Conservation (phyloP, 768 basidiomycete species). For the button mushroom (Agaricus bisporus) region DNA sequence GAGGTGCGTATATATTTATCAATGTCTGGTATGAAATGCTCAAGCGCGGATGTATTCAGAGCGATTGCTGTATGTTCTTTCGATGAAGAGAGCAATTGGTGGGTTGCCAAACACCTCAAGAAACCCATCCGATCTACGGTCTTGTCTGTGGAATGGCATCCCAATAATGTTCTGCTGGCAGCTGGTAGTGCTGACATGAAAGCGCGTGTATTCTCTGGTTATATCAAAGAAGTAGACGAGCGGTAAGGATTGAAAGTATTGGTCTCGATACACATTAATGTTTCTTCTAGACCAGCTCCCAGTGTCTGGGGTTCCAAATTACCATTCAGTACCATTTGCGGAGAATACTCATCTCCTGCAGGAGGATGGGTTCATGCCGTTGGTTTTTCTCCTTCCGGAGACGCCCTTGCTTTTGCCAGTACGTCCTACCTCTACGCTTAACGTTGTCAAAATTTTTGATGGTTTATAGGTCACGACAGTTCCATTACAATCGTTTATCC, state of each 20-base stretch:
- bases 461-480: slow-evolving; percentile 83
- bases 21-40: too few species aligned
- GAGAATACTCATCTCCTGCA: slow-evolving; percentile 81
- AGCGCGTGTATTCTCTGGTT: slow-evolving; percentile 95
- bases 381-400: slow-evolving; percentile 95
- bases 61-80: slow-evolving; percentile 96
- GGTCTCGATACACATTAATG: background rate
- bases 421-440: slow-evolving; percentile 24
- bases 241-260: slow-evolving; percentile 41
- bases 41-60: slow-evolving; percentile 28
- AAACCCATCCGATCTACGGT: slow-evolving; percentile 97
- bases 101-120: slow-evolving; percentile 96
- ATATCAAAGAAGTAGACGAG: slow-evolving; percentile 96
- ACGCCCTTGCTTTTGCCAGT: slow-evolving; percentile 91
- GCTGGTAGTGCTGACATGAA: slow-evolving; percentile 98
- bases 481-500: slow-evolving; percentile 92
- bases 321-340: slow-evolving; percentile 96
- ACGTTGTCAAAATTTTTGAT: background rate
- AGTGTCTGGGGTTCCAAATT: slow-evolving; percentile 97
- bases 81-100: slow-evolving; percentile 98
- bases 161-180: slow-evolving; percentile 95
- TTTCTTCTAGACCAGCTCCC: slow-evolving; percentile 60
- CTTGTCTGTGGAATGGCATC: slow-evolving; percentile 94
- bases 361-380: slow-evolving; percentile 98
- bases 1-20: slow-evolving; percentile 42